Conservation (phyloP, 441 rosid species). For the Pelargonium myrrhifolium region DNA sequence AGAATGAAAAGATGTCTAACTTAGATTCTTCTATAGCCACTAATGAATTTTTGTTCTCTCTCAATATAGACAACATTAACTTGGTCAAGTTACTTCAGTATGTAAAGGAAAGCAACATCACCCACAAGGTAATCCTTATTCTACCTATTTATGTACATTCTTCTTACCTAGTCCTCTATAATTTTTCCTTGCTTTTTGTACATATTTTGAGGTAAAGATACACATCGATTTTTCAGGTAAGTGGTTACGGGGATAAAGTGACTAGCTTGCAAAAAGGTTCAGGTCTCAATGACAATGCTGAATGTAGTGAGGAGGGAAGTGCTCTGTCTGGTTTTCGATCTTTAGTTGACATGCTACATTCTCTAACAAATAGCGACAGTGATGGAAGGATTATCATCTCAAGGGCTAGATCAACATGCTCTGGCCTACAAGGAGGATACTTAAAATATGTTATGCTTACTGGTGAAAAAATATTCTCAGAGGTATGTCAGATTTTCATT, state of each 20-base stretch:
- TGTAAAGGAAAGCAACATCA: constrained; percentile 73
- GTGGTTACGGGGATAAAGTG: constrained; percentile 66
- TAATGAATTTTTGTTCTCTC: constrained; percentile 76
- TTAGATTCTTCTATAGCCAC: constrained; percentile 60
- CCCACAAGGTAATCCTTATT: constrained; percentile 63
- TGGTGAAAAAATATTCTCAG: constrained; percentile 77
- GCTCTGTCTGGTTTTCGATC: constrained; percentile 66
- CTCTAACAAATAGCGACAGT: constrained; percentile 70
- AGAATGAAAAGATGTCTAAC: constrained; percentile 29
- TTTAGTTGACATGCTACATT: constrained; percentile 53
- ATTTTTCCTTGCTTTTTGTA: constrained; percentile 11
- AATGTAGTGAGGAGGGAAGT: constrained; percentile 41
- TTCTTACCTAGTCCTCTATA: constrained; percentile 10
- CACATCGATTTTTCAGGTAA: constrained; percentile 42
- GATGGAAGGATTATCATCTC: constrained; percentile 92
- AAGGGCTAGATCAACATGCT: constrained; percentile 34
- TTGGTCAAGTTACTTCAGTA: constrained; percentile 70
- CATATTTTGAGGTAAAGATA: constrained; percentile 15
- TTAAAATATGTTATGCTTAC: constrained; percentile 89
- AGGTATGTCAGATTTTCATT: constrained; percentile 41
- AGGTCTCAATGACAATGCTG: constrained; percentile 25
- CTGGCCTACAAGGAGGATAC: constrained; percentile 50
- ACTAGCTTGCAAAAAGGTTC: constrained; percentile 40
- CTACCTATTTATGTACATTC: constrained; percentile 10
- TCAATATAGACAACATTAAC: constrained; percentile 83